phyloP scores from a whole-genome alignment of 192 early-diverging fungal genomes.

The Coemansia umbellata region DNA sequence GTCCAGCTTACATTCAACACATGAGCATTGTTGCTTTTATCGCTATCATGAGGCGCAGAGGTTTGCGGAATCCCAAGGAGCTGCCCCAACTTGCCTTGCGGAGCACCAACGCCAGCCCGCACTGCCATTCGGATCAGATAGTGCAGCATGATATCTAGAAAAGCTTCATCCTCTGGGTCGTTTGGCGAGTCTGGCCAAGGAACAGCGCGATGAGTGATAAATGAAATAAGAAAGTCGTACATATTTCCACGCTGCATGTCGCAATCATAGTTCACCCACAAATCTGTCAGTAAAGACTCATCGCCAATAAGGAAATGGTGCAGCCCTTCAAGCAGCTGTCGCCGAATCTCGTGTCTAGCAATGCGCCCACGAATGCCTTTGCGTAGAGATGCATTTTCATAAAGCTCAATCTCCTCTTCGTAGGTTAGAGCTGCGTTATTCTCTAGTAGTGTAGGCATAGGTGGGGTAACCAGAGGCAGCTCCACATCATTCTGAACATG shows the following conservation, averaged over 20 bases:
- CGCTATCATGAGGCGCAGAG: background rate
- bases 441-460: slow-evolving; percentile 19
- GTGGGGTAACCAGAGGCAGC: background rate
- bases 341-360: slow-evolving; percentile 76
- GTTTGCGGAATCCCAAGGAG: slow-evolving; percentile 23
- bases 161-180: slow-evolving; percentile 36
- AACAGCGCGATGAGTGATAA: slow-evolving; percentile 38
- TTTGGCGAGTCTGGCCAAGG: slow-evolving; percentile 25
- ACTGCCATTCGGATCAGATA: slow-evolving; percentile 36
- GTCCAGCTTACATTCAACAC: no score
- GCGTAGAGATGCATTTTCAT: slow-evolving; percentile 28
- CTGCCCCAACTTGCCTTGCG: slow-evolving; percentile 21
- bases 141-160: slow-evolving; percentile 41
- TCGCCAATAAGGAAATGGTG: slow-evolving; percentile 59
- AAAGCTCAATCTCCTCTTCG: slow-evolving; percentile 41
- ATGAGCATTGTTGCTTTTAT: background rate
- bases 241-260: slow-evolving; percentile 77
- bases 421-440: slow-evolving; percentile 21
- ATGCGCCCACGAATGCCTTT: slow-evolving; percentile 38
- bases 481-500: background rate
- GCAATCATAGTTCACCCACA: slow-evolving; percentile 96
- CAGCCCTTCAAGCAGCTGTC: slow-evolving; percentile 76
- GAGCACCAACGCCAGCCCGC: slow-evolving; percentile 33
- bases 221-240: slow-evolving; percentile 62
- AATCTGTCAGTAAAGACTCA: slow-evolving; percentile 74